Conservation (phyloP, 2,329 filamentous ascomycete genomes). For the Aspergillus bombycis region DNA sequence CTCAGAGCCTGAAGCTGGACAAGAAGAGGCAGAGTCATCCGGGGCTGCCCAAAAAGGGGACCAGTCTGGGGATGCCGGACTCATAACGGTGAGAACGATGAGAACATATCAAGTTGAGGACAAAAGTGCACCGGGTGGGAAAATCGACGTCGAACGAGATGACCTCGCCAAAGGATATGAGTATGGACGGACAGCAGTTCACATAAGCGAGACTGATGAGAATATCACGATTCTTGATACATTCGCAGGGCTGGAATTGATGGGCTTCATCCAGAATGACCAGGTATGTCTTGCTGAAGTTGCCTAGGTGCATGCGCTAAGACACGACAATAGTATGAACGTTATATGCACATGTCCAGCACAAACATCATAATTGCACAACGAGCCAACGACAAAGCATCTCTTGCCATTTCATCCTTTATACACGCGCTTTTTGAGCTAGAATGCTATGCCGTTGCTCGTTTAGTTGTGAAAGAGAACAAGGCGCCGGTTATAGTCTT, state of each 20-base stretch:
- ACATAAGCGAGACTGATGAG: constrained; percentile 82
- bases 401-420: constrained; percentile 83
- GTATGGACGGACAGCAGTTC: constrained; percentile 89
- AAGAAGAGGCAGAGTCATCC: constrained; percentile 58
- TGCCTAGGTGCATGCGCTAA: constrained; percentile 9
- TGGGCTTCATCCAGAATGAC: constrained; percentile 79
- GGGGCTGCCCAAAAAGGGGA: constrained; percentile 42
- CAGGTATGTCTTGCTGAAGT: constrained; percentile 55
- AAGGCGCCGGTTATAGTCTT: constrained; percentile 77
- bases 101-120: constrained; percentile 82
- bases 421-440: constrained; percentile 85
- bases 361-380: constrained; percentile 76
- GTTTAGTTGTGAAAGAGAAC: constrained; percentile 81
- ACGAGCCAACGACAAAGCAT: constrained; percentile 77
- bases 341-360: constrained; percentile 83
- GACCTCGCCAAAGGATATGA: constrained; percentile 90
- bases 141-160: constrained; percentile 78
- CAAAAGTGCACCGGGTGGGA: constrained; percentile 72
- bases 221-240: constrained; percentile 89
- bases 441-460: constrained; percentile 82
- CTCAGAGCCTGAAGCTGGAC: constrained; percentile 49
- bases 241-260: constrained; percentile 71
- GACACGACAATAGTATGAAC: constrained; percentile 64
- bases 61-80: constrained; percentile 41
- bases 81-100: constrained; percentile 75